Percentiles rank a stretch among this genome's conserved stretches.
These are phyloP conservation scores for Quercus engelmannii DNA, from an alignment of 306 rosid species.

Conservation along the genomic window DNA sequence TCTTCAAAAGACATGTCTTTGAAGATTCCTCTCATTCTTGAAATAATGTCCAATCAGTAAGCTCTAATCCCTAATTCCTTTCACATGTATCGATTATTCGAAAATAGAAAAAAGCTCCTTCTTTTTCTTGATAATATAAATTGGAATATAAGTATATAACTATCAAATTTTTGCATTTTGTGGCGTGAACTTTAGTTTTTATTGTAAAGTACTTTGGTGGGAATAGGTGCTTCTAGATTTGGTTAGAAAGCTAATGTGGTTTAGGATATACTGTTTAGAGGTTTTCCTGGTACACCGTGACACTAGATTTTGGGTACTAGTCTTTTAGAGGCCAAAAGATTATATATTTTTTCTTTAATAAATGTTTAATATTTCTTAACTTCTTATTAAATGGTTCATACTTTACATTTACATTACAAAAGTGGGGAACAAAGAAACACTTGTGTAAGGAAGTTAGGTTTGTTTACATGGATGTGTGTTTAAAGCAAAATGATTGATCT, in stretches of 20 bases:
- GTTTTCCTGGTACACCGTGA: no score
- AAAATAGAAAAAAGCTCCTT: background rate
- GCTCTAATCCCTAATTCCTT: constrained; percentile 18
- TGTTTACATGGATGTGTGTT: background rate
- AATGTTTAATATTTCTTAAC: background rate
- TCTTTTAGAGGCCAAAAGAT: background rate
- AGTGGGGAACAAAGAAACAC: background rate
- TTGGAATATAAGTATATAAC: background rate
- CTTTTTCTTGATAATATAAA: background rate
- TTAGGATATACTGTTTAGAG: no score
- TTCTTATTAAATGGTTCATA: background rate
- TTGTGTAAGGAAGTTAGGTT: background rate
- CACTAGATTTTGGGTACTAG: background rate
- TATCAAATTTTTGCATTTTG: no score
- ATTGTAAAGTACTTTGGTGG: no score
- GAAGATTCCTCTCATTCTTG: constrained; percentile 63
- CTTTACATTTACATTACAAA: background rate
- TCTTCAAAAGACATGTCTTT: constrained; percentile 61
- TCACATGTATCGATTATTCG: background rate
- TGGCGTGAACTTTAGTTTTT: no score
- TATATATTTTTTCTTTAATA: background rate
- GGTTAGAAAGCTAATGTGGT: no score
- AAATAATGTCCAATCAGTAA: constrained; percentile 57
- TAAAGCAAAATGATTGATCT: background rate
- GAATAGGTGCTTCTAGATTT: no score